Evolutionary conservation across 768 basidiomycete species (phyloP).

Genomic region (Suillus tomentosus): DNA sequence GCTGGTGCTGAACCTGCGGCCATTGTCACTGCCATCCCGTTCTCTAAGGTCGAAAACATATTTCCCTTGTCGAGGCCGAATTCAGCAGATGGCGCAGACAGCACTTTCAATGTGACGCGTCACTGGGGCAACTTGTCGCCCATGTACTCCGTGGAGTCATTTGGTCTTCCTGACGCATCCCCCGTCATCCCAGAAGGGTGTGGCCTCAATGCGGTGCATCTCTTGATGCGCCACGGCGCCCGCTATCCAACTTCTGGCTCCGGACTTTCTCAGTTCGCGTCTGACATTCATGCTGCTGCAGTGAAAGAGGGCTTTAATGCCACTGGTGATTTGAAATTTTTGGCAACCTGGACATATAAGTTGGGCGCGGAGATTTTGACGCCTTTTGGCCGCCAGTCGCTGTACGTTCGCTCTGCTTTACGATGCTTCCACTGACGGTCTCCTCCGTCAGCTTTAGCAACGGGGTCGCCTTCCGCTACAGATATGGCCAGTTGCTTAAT

Average conservation of each 20-base stretch:
- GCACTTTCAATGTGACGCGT: conserved; percentile 46
- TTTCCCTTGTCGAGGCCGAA: conserved; percentile 46
- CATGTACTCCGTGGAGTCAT: conserved; percentile 51
- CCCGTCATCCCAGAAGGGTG: conserved; percentile 49
- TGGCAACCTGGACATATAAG: conserved; percentile 48
- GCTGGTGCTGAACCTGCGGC: conserved; percentile 46
- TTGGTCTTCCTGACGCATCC: conserved; percentile 50
- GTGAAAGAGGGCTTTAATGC: conserved; percentile 32
- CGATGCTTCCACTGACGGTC: neutral
- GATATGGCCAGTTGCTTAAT: conserved; percentile 48
- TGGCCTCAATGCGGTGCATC: conserved; percentile 46
- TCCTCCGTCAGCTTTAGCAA: conserved; percentile 37
- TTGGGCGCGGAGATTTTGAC: conserved; percentile 49
- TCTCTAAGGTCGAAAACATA: conserved; percentile 37
- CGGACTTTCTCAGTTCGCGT: conserved; percentile 31
- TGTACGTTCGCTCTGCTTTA: conserved; percentile 20
- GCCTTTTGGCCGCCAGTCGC: conserved; percentile 47
- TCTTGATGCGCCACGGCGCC: conserved; percentile 43
- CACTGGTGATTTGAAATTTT: conserved; percentile 41
- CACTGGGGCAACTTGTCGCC: conserved; percentile 53
- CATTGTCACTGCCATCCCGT: conserved; percentile 44
- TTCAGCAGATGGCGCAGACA: conserved; percentile 32
- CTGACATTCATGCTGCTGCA: conserved; percentile 26
- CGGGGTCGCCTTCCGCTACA: conserved; percentile 46
- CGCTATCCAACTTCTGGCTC: conserved; percentile 41